Evolutionary conservation across 176 grass and related monocot species (phyloP).

Genomic region (Eleusine coracana): DNA sequence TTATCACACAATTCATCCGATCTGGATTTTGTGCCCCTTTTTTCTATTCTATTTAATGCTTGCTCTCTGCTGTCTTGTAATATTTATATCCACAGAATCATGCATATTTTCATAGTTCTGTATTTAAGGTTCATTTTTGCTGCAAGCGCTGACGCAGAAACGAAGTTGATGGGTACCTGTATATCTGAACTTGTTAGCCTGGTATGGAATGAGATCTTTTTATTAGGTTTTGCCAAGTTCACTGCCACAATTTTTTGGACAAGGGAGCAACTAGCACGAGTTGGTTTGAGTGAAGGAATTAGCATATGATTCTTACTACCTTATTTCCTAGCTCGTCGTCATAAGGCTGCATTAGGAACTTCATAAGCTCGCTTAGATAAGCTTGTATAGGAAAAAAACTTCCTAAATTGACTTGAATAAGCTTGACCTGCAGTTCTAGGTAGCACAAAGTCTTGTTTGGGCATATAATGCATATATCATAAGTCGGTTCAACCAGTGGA

Average conservation of each 20-base stretch:
- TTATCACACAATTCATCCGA: too few relatives aligned
- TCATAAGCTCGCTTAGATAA: too few relatives aligned
- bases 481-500: too few relatives aligned
- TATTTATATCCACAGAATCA: background rate
- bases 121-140: background rate
- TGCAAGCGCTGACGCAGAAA: background rate
- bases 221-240: background rate
- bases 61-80: background rate
- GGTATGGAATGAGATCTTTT: background rate
- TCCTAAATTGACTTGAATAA: too few relatives aligned
- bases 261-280: background rate
- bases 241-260: background rate
- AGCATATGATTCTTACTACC: background rate
- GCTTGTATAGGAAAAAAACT: too few relatives aligned
- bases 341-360: too few relatives aligned
- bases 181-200: too few relatives aligned
- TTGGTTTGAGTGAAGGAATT: background rate
- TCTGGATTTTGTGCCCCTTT: too few relatives aligned
- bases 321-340: background rate
- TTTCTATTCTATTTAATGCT: background rate
- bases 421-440: too few relatives aligned
- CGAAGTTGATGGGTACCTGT: too few relatives aligned
- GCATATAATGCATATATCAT: too few relatives aligned
- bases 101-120: background rate
- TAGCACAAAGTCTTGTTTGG: too few relatives aligned